These are phyloP conservation scores for Podospora pseudopauciseta DNA, from an alignment of 495 filamentous ascomycete genomes.

Conservation along the genomic window DNA sequence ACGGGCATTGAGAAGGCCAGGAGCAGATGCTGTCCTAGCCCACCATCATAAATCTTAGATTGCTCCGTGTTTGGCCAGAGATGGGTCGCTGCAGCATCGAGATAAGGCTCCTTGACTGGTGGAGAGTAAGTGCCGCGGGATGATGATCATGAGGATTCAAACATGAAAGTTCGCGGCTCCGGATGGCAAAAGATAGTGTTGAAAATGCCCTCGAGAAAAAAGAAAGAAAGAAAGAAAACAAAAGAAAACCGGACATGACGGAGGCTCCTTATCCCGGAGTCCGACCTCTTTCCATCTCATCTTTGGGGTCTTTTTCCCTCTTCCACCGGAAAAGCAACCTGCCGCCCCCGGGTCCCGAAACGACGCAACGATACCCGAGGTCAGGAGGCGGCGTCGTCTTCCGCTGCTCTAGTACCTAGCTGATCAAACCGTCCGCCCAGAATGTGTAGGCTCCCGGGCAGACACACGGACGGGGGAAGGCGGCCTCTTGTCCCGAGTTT, in stretches of 20 bases:
- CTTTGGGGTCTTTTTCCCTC: neutral
- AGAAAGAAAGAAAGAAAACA: too few relatives aligned
- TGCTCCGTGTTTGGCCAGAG: conserved; percentile 1
- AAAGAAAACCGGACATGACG: neutral
- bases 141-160: too few relatives aligned
- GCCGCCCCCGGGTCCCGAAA: neutral
- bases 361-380: neutral
- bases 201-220: too few relatives aligned
- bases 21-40: conserved; percentile 14
- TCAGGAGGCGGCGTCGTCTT: neutral
- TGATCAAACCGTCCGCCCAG: neutral
- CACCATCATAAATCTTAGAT: conserved; percentile 5
- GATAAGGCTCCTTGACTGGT: conserved; percentile 20
- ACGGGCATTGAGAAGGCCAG: neutral
- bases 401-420: neutral
- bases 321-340: neutral
- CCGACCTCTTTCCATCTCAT: neutral
- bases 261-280: neutral
- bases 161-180: neutral
- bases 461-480: neutral
- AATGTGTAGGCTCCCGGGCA: neutral
- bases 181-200: too few relatives aligned
- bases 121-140: neutral
- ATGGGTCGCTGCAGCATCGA: conserved; percentile 28
- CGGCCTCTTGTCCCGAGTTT: neutral